Evolutionary conservation across 2,329 filamentous ascomycete genomes (phyloP), one percentile per base, ranked within the genome.

Genomic region (Pseudogymnoascus sp.): DNA sequence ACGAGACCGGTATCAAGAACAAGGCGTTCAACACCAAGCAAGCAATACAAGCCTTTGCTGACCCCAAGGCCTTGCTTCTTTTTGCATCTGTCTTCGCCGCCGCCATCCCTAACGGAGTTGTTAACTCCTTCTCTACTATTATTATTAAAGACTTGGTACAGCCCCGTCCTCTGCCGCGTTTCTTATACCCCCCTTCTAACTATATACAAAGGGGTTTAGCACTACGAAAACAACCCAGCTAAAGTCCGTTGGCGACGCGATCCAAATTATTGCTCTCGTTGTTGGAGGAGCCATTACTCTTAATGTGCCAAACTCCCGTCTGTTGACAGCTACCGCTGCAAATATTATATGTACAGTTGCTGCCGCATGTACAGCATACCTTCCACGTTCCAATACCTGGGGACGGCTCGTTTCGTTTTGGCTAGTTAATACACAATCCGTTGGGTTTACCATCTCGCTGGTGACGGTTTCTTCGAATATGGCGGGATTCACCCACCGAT

Each of bases 371-470:
- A 70, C 72, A 63, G 72, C 72, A 2, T 74, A 70, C 57, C 67
- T 75, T 6, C 72, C 71, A 2, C 64, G 71, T 1, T 64, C 64
- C 0, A 70, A 73, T 41, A 73, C 68, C 1, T 75, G 73, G 73
- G 69, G 68, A 1, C 63, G 73, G 30, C 66, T 75, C 28, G 71
- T 69, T 2, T 70, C 65, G 30, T 75, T 75, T 62, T 75, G 73
- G 73, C 70, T 75, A 1, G 71, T 74, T 1, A 75, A 74, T 62
- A 59, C 71, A 1, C 73, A 75, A 60, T 71, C 70, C 1, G 71
- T 75, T 5, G 72, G 72, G 12, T 75, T 74, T 57, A 73, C 73
- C 1, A 66, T 75, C 6, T 70, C 71, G 1, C 63, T 75, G 7
- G 68, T 69, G 1, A 75, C 69, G 74, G 61, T 75, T 72, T 1